A percentile compares a stretch with the other conserved stretches of the same genome.
Evolutionary conservation across 208 protist genomes (phyloP).

Genomic region (Leptomonas seymouri): DNA sequence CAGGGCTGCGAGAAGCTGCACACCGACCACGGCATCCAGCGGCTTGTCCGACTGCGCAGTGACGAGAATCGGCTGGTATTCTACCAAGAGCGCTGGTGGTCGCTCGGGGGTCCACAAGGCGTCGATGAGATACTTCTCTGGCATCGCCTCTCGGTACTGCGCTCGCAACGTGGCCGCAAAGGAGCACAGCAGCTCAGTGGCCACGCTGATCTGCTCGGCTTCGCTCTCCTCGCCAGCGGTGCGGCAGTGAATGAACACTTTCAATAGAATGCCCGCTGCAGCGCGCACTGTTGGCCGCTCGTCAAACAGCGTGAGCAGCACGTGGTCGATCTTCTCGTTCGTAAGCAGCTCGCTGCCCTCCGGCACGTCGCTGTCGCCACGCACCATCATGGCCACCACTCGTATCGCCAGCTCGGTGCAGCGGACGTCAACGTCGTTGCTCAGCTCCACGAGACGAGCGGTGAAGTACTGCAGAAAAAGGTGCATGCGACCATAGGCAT

Average conservation of each 20-base stretch:
- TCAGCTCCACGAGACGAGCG: slow-evolving; percentile 85
- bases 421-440: slow-evolving; percentile 75
- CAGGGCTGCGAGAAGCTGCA: slow-evolving; percentile 61
- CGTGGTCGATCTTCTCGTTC: slow-evolving; percentile 83
- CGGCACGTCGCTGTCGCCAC: slow-evolving; percentile 53
- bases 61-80: slow-evolving; percentile 60
- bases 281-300: slow-evolving; percentile 85
- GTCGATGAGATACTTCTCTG: slow-evolving; percentile 88
- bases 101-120: slow-evolving; percentile 77
- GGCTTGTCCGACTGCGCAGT: slow-evolving; percentile 40
- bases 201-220: slow-evolving; percentile 46
- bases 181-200: slow-evolving; percentile 71
- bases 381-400: slow-evolving; percentile 76
- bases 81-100: slow-evolving; percentile 57
- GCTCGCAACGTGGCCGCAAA: slow-evolving; percentile 76
- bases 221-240: slow-evolving; percentile 57
- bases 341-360: slow-evolving; percentile 72
- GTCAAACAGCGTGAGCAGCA: slow-evolving; percentile 83
- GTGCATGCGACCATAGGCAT: slow-evolving; percentile 73
- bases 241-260: slow-evolving; percentile 86
- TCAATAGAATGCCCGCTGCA: slow-evolving; percentile 82
- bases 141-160: slow-evolving; percentile 76
- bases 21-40: slow-evolving; percentile 57
- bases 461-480: slow-evolving; percentile 88
- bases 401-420: slow-evolving; percentile 88